Percentiles rank a stretch among this genome's conserved stretches.
Conservation (phyloP, 768 basidiomycete genomes). For the Porphyrellus cyaneotinctus region DNA sequence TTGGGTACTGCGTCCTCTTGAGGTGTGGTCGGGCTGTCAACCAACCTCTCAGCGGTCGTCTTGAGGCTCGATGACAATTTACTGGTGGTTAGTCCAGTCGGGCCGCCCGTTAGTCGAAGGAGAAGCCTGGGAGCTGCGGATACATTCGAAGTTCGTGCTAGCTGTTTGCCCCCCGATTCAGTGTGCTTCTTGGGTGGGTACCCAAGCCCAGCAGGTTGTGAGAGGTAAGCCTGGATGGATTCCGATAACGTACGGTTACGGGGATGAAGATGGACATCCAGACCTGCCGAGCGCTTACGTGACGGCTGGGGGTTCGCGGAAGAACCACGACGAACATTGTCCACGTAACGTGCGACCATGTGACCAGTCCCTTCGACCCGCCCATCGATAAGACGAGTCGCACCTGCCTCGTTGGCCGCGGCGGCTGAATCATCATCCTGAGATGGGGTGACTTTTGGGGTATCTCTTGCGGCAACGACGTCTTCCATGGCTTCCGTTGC, state of each 20-base stretch:
- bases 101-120: constrained; percentile 2
- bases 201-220: constrained; percentile 5
- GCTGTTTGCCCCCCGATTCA: not conserved
- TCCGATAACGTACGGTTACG: constrained; percentile 43
- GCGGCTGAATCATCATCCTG: constrained; percentile 3
- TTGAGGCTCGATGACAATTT: not conserved
- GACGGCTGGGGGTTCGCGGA: constrained; percentile 14
- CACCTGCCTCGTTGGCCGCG: not conserved
- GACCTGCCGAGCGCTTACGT: constrained; percentile 17
- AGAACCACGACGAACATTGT: constrained; percentile 8
- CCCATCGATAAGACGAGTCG: not conserved
- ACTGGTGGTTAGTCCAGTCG: not conserved
- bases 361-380: not conserved
- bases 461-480: not conserved
- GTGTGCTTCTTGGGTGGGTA: not conserved
- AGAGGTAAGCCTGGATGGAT: constrained; percentile 47
- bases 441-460: not conserved
- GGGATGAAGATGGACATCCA: constrained; percentile 10
- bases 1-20: not conserved
- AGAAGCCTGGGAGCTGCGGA: not conserved
- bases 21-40: not conserved
- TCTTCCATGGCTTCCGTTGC: not conserved
- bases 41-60: not conserved
- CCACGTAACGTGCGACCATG: constrained; percentile 6
- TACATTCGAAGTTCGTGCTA: not conserved